Evolutionary conservation across 2,329 filamentous ascomycete genomes (phyloP), one percentile per base, ranked within the genome.

Genomic region (Lithohypha guttulata): DNA sequence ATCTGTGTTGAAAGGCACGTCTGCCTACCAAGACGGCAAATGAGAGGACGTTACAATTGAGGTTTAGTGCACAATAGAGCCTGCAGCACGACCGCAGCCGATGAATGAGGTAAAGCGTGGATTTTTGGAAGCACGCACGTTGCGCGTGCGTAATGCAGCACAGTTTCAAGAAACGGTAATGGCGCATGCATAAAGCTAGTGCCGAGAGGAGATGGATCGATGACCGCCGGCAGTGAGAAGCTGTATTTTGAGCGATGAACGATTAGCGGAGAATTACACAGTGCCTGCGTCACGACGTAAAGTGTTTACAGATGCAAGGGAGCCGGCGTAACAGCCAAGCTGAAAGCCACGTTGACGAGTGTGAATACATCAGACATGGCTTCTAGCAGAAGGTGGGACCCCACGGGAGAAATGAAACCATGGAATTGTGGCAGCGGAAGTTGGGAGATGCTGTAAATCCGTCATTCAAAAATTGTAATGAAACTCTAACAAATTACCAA

Each of bases 81-180:
- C n/a, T n/a, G n/a, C 33, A 36, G 33, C 33, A 15, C 10, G 17
- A 36, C 10, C 14, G 20, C 18, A 15, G 33, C 13, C 6, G 34
- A 37, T 25, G 23, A 29, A 29, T 37, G 19, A 29, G 34, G 34
- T 10, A 29, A 29, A 29, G 34, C 26, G 34, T n/a, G n/a, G n/a
- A n/a, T n/a, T n/a, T n/a, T n/a, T n/a, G n/a, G n/a, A n/a, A n/a
- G n/a, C n/a, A n/a, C n/a, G n/a, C n/a, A 27, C 6, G 21, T 26
- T 10, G 20, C 13, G 22, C 33, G n/a, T 17, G n/a, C 14, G 33
- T 8, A 8, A 27, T 27, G 34, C 26, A 22, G 32, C 32, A 34
- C 17, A 15, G n/a, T 17, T 8, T 14, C 10, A 32, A 4, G 7
- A 32, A 32, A 32, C 5, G 29, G 15, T 32, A 15, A 19, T 14